A percentile compares a stretch with the other conserved stretches of the same genome.
Evolutionary conservation across 1,284 basidiomycete genomes (phyloP).

Genomic region (Vanrija sp.): DNA sequence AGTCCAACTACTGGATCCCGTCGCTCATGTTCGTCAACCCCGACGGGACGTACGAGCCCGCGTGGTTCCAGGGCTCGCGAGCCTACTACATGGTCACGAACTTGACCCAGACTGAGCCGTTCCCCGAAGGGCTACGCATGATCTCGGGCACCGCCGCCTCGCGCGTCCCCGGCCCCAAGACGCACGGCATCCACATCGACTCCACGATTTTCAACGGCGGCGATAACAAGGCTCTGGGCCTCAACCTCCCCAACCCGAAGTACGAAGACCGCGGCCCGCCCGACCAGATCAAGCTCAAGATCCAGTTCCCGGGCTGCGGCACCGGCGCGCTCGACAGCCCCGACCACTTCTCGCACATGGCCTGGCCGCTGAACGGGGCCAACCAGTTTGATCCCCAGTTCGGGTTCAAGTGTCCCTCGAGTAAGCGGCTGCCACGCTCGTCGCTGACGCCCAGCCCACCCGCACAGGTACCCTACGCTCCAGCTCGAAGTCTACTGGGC

Average conservation of each 20-base stretch:
- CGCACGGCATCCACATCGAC: conserved; percentile 23
- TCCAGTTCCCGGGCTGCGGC: conserved; percentile 42
- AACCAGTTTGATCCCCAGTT: conserved; percentile 5
- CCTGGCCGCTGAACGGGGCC: conserved; percentile 28
- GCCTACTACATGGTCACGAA: conserved; percentile 43
- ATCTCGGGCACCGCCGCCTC: conserved; percentile 30
- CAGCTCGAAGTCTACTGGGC: conserved; percentile 22
- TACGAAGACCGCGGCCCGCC: conserved; percentile 17
- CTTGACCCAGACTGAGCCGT: conserved; percentile 19
- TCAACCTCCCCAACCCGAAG: conserved; percentile 33
- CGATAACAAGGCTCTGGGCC: conserved; percentile 17
- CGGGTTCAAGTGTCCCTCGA: conserved; percentile 27
- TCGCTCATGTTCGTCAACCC: conserved; percentile 49
- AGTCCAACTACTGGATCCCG: conserved; percentile 52
- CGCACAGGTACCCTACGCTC: conserved; percentile 40
- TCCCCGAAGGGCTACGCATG: conserved; percentile 44
- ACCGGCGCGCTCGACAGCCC: conserved; percentile 27
- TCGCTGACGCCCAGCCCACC: conserved; percentile 23
- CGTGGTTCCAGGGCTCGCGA: conserved; percentile 26
- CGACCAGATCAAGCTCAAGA: conserved; percentile 16
- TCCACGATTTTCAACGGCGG: conserved; percentile 28
- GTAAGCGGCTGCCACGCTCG: not conserved
- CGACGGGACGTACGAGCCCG: conserved; percentile 28
- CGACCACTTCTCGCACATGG: conserved; percentile 44
- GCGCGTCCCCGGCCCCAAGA: conserved; percentile 17